phyloP scores from a whole-genome alignment of 2,329 filamentous ascomycete genomes.

The Penicillium brevicompactum region DNA sequence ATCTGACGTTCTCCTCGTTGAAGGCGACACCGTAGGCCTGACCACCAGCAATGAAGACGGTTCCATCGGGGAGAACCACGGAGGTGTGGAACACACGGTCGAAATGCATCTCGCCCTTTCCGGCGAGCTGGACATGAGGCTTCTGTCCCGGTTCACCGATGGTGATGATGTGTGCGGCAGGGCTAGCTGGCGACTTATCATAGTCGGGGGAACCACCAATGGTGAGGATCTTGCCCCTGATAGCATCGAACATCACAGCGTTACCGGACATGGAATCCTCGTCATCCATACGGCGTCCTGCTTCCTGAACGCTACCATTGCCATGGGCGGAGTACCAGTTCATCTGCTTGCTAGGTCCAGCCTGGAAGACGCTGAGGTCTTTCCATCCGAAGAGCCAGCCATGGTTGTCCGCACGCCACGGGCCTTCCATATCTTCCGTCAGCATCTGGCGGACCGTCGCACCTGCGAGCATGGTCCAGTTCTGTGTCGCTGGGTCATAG shows the following conservation, averaged over 20 bases:
- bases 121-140: constrained; percentile 32
- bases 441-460: constrained; percentile 47
- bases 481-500: constrained; percentile 48
- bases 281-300: constrained; percentile 49
- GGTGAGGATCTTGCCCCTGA: constrained; percentile 56
- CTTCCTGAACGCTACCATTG: constrained; percentile 43
- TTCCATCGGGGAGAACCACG: constrained; percentile 54
- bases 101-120: constrained; percentile 51
- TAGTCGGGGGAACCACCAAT: constrained; percentile 55
- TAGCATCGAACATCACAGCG: constrained; percentile 61
- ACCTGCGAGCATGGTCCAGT: constrained; percentile 53
- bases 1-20: constrained; percentile 43
- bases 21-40: constrained; percentile 48
- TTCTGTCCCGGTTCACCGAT: constrained; percentile 35
- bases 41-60: constrained; percentile 52
- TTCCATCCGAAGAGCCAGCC: constrained; percentile 58
- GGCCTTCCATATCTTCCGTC: constrained; percentile 45
- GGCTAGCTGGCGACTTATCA: constrained; percentile 43
- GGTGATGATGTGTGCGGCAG: constrained; percentile 54
- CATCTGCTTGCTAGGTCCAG: constrained; percentile 57
- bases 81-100: constrained; percentile 50
- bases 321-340: constrained; percentile 58
- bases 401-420: constrained; percentile 56
- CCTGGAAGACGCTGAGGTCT: constrained; percentile 54
- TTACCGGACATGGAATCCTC: constrained; percentile 59